Percentiles rank a stretch among this genome's conserved stretches.
phyloP scores from a whole-genome alignment of 129 eudicot species.

The Silybum marianum region DNA sequence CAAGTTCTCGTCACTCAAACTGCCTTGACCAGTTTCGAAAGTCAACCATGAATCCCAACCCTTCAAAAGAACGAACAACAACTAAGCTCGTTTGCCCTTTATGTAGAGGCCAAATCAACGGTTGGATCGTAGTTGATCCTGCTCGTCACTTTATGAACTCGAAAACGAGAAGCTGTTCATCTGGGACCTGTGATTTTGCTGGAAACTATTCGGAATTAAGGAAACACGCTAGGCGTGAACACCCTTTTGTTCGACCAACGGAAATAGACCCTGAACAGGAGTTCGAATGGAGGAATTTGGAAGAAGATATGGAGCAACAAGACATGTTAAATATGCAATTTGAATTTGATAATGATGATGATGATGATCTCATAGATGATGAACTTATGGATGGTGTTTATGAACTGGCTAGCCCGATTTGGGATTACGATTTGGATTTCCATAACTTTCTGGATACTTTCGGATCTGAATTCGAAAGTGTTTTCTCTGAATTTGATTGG shows the following conservation, averaged over 20 bases:
- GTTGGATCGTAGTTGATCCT: constrained; percentile 40
- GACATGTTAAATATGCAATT: constrained; percentile 40
- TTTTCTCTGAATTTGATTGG: constrained; percentile 6
- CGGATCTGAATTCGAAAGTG: constrained; percentile 7
- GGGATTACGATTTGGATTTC: constrained; percentile 23
- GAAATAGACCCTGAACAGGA: constrained; percentile 48
- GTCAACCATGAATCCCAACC: constrained; percentile 19
- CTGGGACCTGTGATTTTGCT: constrained; percentile 47
- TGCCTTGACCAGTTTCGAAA: constrained; percentile 64
- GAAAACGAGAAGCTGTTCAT: constrained; percentile 57
- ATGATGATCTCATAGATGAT: not conserved
- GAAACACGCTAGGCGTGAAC: constrained; percentile 57
- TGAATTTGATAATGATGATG: constrained; percentile 17
- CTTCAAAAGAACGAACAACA: not conserved
- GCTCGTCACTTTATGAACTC: constrained; percentile 61
- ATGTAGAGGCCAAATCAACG: constrained; percentile 57
- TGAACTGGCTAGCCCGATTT: constrained; percentile 22
- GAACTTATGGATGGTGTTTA: constrained; percentile 3
- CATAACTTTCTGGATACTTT: not conserved
- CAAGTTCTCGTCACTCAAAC: constrained; percentile 68
- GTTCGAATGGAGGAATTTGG: constrained; percentile 42
- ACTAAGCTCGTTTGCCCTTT: constrained; percentile 51
- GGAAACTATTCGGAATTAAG: constrained; percentile 56
- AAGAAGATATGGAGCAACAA: constrained; percentile 35
- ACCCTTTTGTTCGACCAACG: constrained; percentile 50